These are phyloP conservation scores for Stentor coeruleus DNA, from an alignment of 73 alveolate genomes.

Conservation along the genomic window DNA sequence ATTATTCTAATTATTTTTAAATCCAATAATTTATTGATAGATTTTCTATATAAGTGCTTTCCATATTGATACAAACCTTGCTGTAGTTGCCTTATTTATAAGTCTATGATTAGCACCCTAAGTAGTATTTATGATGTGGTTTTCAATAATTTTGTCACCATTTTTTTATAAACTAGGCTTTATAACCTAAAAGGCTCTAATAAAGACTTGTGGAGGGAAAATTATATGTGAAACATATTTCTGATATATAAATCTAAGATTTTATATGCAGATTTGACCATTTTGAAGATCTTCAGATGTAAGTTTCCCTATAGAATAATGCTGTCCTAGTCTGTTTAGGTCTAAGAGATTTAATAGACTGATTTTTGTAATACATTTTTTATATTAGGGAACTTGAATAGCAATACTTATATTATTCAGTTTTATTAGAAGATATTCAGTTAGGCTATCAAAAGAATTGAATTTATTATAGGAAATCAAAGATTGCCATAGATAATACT, in stretches of 20 bases:
- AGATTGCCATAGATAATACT: too few species aligned
- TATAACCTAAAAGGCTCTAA: slow-evolving; percentile 80
- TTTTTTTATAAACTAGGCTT: slow-evolving; percentile 35
- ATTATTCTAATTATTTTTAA: too few species aligned
- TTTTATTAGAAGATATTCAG: too few species aligned
- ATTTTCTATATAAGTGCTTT: slow-evolving; percentile 64
- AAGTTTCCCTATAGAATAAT: slow-evolving; percentile 59
- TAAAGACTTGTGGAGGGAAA: slow-evolving; percentile 71
- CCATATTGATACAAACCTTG: slow-evolving; percentile 65
- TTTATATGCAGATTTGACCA: slow-evolving; percentile 75
- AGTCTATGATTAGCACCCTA: slow-evolving; percentile 80
- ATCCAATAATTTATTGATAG: too few species aligned
- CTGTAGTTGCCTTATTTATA: slow-evolving; percentile 84
- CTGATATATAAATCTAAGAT: slow-evolving; percentile 78
- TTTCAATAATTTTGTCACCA: slow-evolving; percentile 24
- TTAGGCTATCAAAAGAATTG: too few species aligned
- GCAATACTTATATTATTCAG: too few species aligned
- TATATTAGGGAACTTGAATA: slow-evolving; percentile 78
- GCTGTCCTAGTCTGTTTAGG: slow-evolving; percentile 45
- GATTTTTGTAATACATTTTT: slow-evolving; percentile 67
- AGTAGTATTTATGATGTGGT: slow-evolving; percentile 35
- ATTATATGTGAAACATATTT: slow-evolving; percentile 81
- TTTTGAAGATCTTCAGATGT: slow-evolving; percentile 62
- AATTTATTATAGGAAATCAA: too few species aligned
- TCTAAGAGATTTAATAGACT: slow-evolving; percentile 64